phyloP scores from a whole-genome alignment of 176 grass and related monocot genomes.

The Ensete ventricosum region DNA sequence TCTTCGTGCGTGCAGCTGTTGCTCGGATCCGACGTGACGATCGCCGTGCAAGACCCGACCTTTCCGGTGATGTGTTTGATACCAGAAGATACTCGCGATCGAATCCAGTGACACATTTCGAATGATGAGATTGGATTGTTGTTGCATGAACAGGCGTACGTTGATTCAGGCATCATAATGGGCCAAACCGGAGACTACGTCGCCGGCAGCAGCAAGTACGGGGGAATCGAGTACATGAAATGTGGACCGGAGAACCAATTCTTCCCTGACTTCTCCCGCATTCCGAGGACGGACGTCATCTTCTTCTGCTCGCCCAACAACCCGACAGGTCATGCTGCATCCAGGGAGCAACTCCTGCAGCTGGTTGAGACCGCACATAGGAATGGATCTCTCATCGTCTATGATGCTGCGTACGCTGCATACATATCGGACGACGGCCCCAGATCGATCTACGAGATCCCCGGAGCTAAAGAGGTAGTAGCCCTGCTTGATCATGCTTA shows the following conservation, averaged over 20 bases:
- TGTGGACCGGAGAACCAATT: conserved; percentile 74
- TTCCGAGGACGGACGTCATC: conserved; percentile 72
- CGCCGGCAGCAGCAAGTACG: conserved; percentile 39
- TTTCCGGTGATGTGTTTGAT: conserved; percentile 53
- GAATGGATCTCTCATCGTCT: conserved; percentile 91
- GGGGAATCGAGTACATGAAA: conserved; percentile 62
- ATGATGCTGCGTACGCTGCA: conserved; percentile 68
- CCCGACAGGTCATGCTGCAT: conserved; percentile 76
- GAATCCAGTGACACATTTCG: too few species aligned
- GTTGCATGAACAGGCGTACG: conserved; percentile 47
- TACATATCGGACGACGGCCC: conserved; percentile 38
- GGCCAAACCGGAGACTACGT: conserved; percentile 56
- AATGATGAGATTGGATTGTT: too few species aligned
- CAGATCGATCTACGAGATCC: conserved; percentile 82
- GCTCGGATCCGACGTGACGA: conserved; percentile 60
- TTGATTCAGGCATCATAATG: conserved; percentile 82
- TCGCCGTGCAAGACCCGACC: conserved; percentile 93
- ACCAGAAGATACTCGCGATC: too few species aligned
- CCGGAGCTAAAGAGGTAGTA: conserved; percentile 69
- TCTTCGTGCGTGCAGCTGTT: conserved; percentile 30
- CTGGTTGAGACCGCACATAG: conserved; percentile 54
- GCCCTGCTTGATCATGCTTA: not conserved
- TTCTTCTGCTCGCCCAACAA: conserved; percentile 99
- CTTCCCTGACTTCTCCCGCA: conserved; percentile 74
- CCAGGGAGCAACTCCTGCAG: conserved; percentile 46